phyloP scores from a whole-genome alignment of 768 basidiomycete genomes.

The Suillus ampliporus region DNA sequence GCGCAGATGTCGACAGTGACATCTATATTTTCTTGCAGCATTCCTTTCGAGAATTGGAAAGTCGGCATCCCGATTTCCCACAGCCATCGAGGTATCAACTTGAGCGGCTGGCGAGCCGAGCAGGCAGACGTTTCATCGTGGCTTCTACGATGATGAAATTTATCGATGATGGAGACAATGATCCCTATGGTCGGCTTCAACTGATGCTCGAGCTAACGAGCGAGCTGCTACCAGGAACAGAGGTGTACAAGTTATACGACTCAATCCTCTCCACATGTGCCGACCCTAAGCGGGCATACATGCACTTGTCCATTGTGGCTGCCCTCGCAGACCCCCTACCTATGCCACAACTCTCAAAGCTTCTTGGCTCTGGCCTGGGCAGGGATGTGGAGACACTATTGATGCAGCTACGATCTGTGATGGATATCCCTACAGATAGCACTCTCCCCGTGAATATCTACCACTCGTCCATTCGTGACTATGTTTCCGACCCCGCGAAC shows the following conservation, averaged over 20 bases:
- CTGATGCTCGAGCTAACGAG: not conserved
- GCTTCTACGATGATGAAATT: constrained; percentile 1
- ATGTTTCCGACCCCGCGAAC: not conserved
- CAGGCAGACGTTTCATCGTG: not conserved
- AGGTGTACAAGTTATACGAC: not conserved
- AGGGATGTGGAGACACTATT: not conserved
- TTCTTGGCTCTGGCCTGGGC: not conserved
- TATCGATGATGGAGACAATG: not conserved
- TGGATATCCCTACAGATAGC: not conserved
- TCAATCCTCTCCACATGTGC: not conserved
- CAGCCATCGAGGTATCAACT: not conserved
- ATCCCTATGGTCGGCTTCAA: not conserved
- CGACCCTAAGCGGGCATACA: not conserved
- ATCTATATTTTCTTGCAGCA: not conserved
- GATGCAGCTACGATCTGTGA: not conserved
- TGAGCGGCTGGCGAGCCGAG: not conserved
- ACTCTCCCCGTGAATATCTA: not conserved
- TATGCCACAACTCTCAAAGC: not conserved
- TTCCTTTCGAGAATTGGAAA: not conserved
- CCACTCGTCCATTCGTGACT: not conserved
- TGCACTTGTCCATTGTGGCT: not conserved
- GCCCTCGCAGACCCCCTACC: not conserved
- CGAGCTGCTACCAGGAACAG: not conserved
- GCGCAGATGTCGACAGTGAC: not conserved
- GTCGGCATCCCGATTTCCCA: not conserved